Base-by-base conservation (phyloP, 257 asterid species). In the Solanum neorickii region DNA sequence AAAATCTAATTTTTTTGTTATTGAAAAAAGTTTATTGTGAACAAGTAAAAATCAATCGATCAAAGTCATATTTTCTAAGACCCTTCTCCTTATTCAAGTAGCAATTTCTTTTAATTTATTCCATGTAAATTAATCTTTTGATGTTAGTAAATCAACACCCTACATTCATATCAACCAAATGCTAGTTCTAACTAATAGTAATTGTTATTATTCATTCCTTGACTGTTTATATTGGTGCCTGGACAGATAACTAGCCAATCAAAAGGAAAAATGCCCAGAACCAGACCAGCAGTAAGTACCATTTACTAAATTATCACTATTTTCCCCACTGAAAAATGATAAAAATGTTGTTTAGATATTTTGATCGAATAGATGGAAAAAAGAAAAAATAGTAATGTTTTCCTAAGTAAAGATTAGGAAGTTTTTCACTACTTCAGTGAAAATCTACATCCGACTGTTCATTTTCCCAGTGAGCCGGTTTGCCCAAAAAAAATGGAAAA, bases 211-310 rank as follows among this genome's bases (percentile, higher is more conserved):
- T 78, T 27, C 37, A 83, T 37, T 65, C 66, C 23, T 83, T 65
- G 21, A 73, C 14, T 16, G 46, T 31, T 69, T 52, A 9, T 73
- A 5, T n/a, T 86, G 65, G 25, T 78, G 84, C 69, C 23, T 46
- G 29, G 49, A 23, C 91, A 89, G 92, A 73, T 12, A 42, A 46
- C 86, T n/a, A 59, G 86, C 13, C 91, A 39, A 72, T 84, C 87
- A 21, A 72, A 49, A 23, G 84, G 88, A 83, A 86, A 85, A 72
- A 89, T 93, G 92, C 91, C 94, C 41, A 90, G 86, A 86, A 90
- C 92, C 66, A 93, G 84, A 83, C 96, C 96, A 88, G 88, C 94
- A 1, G 95, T 93, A 41, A 88, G 94, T 88, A 46, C 73, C 37
- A 6, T 42, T 39, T 73, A 65, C 13, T 8, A 39, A 46, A 49